These are phyloP conservation scores for Austropuccinia psidii DNA, from an alignment of 1,284 basidiomycete genomes.

Conservation along the genomic window DNA sequence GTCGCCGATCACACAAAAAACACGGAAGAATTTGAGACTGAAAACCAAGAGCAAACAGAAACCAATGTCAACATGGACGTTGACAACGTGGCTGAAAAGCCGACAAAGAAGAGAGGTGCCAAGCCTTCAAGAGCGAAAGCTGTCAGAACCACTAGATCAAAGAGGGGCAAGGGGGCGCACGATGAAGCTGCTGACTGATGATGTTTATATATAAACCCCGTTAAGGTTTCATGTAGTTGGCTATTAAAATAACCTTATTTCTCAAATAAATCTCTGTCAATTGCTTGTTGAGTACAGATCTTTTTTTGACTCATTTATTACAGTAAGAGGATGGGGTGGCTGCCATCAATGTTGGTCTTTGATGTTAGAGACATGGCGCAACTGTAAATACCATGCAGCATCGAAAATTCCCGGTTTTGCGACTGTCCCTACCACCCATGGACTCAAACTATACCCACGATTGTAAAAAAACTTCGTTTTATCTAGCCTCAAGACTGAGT, in stretches of 20 bases:
- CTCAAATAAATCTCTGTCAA: neutral
- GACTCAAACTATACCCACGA: no score
- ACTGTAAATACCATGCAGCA: neutral
- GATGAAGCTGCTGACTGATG: neutral
- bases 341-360: neutral
- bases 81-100: neutral
- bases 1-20: neutral
- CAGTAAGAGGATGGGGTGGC: neutral
- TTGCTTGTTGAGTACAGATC: neutral
- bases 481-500: neutral
- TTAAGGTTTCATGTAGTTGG: neutral
- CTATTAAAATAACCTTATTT: neutral
- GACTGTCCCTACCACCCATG: no score
- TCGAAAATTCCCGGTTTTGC: no score
- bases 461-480: neutral
- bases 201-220: neutral
- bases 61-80: neutral
- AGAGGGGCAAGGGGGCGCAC: neutral
- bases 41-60: neutral
- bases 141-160: neutral
- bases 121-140: neutral
- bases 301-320: neutral
- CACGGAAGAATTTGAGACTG: neutral
- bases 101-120: neutral
- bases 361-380: neutral